Evolutionary conservation across 371 early-diverging fungal species (phyloP).

Genomic region (Furculomyces boomerangus): DNA sequence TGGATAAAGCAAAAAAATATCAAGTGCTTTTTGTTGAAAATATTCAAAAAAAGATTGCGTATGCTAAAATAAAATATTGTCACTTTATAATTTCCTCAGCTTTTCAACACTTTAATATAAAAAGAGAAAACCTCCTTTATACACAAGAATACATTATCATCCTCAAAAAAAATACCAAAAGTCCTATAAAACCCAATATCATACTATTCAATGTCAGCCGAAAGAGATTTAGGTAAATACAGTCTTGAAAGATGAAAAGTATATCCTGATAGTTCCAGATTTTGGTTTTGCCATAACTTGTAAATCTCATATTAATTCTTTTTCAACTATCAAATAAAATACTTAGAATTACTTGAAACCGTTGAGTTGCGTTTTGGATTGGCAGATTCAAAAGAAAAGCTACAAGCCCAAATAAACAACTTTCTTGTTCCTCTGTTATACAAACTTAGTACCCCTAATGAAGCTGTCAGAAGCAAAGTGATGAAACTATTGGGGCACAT

Average conservation of each 20-base stretch:
- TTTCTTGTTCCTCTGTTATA: conserved; percentile 2
- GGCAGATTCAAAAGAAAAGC: not conserved
- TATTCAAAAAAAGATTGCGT: not conserved
- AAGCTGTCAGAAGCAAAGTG: not conserved
- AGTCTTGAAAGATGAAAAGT: not conserved
- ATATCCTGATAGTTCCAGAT: not conserved
- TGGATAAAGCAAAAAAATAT: too few species aligned
- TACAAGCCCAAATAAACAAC: not conserved
- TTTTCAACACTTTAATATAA: not conserved
- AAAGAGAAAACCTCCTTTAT: not conserved
- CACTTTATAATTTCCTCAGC: not conserved
- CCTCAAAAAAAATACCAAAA: too few species aligned
- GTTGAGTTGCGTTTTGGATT: not conserved
- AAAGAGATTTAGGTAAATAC: not conserved
- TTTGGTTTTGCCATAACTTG: not conserved
- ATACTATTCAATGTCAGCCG: too few species aligned
- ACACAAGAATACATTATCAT: not conserved
- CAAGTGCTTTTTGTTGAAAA: too few species aligned
- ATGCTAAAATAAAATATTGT: not conserved
- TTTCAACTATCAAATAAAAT: too few species aligned
- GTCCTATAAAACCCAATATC: too few species aligned
- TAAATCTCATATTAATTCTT: too few species aligned
- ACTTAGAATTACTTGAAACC: conserved; percentile 1
- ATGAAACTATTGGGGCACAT: not conserved
- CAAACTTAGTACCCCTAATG: not conserved